Evolutionary conservation across 2,329 filamentous ascomycete species (phyloP), one percentile per base, ranked within the genome.

Genomic region (Fusarium devonianum): DNA sequence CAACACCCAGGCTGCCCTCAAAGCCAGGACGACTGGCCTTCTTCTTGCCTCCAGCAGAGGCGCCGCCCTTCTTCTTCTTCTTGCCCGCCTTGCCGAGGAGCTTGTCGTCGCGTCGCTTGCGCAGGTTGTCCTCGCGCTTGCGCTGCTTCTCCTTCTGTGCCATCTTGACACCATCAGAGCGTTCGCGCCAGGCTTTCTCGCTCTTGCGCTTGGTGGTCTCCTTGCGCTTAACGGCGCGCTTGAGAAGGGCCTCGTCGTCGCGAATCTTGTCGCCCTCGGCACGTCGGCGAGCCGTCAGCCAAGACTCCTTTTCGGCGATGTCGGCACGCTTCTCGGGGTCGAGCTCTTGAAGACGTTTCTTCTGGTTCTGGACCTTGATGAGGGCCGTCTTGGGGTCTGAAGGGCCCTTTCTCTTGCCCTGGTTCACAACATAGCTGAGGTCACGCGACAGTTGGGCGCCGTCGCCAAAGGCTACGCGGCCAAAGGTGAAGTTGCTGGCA

Each of bases 201-300:
- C 90, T 95, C 84, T 94, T 96, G 74, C 87, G 88, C 84, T 97
- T 97, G 41, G 83, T 78, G 61, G 87, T 85, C 66, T 97, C 91
- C 77, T 96, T 95, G 61, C 93, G 86, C 81, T 97, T 97, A 60
- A 97, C 78, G 0, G 92, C 89, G 79, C 96, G 97, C 80, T 96
- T 97, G 19, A 99, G 80, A 47, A 96, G 75, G 34, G 83, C 85
- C 56, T 91, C 90, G 70, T 96, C 91, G 67, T 97, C 92, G 52
- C 85, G 86, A 23, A 97, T 87, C 69, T 90, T 89, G 68, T 96
- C 92, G 37, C 94, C 94, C 70, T 96, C 90, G 2, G 88, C 91
- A 17, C 89, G 86, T 73, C 91, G 90, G 73, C 93, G 88, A 3
- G 94, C 94, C 36, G 89, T 93, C 50, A 97, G 79, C 94, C 94